Conservation (phyloP, 1,284 basidiomycete genomes). For the Trametes sp. region DNA sequence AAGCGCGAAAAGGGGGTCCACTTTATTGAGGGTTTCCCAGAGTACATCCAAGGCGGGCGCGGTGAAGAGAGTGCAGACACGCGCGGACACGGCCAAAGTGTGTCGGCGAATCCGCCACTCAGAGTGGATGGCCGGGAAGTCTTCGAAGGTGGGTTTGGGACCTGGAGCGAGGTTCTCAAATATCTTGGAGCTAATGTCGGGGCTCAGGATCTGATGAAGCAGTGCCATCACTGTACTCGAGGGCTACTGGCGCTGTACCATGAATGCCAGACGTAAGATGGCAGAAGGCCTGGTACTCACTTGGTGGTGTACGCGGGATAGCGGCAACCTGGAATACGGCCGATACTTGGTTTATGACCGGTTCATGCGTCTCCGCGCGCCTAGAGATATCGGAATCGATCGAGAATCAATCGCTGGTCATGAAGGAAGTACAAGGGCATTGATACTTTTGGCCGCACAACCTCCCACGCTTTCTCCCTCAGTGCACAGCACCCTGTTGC, state of each 20-base stretch:
- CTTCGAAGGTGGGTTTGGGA: background rate
- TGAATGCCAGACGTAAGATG: no score
- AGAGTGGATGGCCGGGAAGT: background rate
- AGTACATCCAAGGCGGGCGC: background rate
- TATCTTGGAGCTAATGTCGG: background rate
- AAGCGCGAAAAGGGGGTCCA: background rate
- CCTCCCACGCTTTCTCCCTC: no score
- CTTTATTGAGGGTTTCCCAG: background rate
- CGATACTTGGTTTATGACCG: no score
- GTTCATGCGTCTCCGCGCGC: no score
- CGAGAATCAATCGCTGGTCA: no score
- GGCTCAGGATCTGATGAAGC: background rate
- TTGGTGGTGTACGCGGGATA: no score
- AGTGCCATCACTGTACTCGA: background rate
- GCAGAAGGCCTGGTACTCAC: background rate
- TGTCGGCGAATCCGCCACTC: background rate
- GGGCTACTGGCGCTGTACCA: background rate
- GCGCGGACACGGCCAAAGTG: background rate
- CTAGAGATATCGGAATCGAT: no score
- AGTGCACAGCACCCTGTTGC: no score
- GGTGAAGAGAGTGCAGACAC: background rate
- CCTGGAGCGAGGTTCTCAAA: background rate
- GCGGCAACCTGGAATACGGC: no score
- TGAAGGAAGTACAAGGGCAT: no score
- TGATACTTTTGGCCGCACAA: no score